A percentile compares a stretch with the other conserved stretches of the same genome.
Evolutionary conservation across 768 basidiomycete genomes (phyloP).

Genomic region (Naganishia onofrii): DNA sequence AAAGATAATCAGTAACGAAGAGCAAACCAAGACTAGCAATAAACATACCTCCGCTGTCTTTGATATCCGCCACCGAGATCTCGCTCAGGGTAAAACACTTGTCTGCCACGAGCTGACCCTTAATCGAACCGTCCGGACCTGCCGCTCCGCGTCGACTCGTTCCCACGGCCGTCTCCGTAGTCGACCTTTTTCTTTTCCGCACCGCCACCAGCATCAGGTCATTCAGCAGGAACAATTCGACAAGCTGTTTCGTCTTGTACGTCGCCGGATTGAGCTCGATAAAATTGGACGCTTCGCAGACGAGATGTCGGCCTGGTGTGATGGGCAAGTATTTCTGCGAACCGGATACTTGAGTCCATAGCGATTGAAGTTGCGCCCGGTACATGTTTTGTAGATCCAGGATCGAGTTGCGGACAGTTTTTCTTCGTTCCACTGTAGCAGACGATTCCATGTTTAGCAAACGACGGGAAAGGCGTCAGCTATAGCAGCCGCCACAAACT

Average conservation of each 20-base stretch:
- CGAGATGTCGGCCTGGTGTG: slow-evolving; percentile 84
- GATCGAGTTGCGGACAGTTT: slow-evolving; percentile 80
- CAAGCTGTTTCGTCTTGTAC: slow-evolving; percentile 82
- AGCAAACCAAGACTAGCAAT: background rate
- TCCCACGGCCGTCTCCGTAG: slow-evolving; percentile 3
- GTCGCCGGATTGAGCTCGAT: slow-evolving; percentile 87
- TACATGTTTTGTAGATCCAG: slow-evolving; percentile 92
- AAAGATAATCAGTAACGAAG: background rate
- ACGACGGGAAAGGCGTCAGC: background rate
- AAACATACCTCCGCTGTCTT: slow-evolving; percentile 79
- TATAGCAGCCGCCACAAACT: background rate
- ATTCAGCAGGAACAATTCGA: slow-evolving; percentile 85
- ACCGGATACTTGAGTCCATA: slow-evolving; percentile 88
- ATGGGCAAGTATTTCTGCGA: slow-evolving; percentile 92
- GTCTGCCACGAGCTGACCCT: slow-evolving; percentile 81
- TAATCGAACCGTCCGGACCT: slow-evolving; percentile 57
- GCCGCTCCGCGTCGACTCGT: slow-evolving; percentile 18
- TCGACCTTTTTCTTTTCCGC: slow-evolving; percentile 60
- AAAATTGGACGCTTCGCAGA: slow-evolving; percentile 78
- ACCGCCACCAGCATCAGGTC: slow-evolving; percentile 82
- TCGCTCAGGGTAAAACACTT: slow-evolving; percentile 89
- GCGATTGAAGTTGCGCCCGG: slow-evolving; percentile 85
- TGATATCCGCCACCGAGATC: slow-evolving; percentile 91
- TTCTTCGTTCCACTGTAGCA: slow-evolving; percentile 58
- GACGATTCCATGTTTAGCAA: background rate